Percentiles rank a stretch among this genome's conserved stretches.
Conservation (phyloP, 164 flowering plant species). For the Chimonanthus praecox region DNA sequence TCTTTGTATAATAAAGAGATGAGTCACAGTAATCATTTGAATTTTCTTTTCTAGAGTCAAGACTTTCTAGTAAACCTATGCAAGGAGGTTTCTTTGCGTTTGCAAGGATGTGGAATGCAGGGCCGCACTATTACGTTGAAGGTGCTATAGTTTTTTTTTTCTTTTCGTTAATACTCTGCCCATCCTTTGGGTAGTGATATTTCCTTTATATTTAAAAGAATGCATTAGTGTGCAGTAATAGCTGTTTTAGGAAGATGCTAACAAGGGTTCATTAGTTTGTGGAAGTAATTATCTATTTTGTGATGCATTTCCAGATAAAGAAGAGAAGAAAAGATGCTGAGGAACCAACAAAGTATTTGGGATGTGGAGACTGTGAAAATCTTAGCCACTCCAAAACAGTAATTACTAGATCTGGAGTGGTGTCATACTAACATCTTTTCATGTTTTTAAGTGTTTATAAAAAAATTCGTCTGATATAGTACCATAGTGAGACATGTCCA, state of each 20-base stretch:
- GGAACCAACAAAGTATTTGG: conserved; percentile 90
- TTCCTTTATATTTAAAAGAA: background rate
- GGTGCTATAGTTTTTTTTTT: conserved; percentile 27
- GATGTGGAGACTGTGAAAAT: conserved; percentile 92
- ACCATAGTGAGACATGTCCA: too few relatives aligned
- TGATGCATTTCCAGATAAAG: conserved; percentile 49
- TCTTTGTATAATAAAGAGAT: background rate
- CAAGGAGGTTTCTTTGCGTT: conserved; percentile 85
- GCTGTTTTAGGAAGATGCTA: background rate
- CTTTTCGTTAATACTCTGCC: background rate
- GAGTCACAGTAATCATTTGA: conserved; percentile 3
- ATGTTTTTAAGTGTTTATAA: background rate
- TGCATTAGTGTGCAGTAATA: background rate
- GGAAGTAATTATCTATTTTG: background rate
- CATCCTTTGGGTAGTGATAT: background rate
- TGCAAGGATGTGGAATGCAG: conserved; percentile 75
- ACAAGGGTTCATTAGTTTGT: background rate
- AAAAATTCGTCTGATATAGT: too few relatives aligned
- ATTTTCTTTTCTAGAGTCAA: conserved; percentile 39
- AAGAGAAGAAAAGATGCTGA: conserved; percentile 77
- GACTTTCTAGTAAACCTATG: conserved; percentile 64
- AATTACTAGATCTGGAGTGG: conserved; percentile 7
- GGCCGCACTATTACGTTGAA: conserved; percentile 85
- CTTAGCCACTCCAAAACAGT: conserved; percentile 87
- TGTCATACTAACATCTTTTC: background rate